These are phyloP conservation scores for Ustilago shanxiensis DNA, from an alignment of 1,284 basidiomycete genomes.

Conservation along the genomic window DNA sequence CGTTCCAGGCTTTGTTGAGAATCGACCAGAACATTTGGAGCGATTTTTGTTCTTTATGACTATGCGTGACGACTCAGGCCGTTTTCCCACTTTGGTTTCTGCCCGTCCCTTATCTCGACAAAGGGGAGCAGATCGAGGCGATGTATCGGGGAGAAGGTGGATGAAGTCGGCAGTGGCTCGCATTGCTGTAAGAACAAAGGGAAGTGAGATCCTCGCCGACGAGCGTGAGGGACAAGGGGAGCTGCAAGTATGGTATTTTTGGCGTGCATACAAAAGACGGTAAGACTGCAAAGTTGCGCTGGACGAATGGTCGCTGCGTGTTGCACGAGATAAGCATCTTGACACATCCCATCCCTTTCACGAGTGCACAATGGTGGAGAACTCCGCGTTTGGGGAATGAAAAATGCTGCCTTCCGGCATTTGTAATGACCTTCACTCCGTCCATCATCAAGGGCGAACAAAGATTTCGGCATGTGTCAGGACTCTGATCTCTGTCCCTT, in stretches of 20 bases:
- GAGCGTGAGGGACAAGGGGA: not conserved
- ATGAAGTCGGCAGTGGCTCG: not conserved
- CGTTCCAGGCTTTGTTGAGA: not conserved
- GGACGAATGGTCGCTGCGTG: not conserved
- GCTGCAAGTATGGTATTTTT: not conserved
- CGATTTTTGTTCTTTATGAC: not conserved
- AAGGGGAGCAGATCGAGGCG: not conserved
- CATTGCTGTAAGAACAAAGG: not conserved
- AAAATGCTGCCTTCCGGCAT: not conserved
- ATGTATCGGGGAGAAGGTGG: not conserved
- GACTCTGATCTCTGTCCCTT: not conserved
- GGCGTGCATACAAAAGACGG: not conserved
- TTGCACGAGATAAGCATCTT: not conserved
- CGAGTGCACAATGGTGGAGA: not conserved
- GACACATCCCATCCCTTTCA: slow-evolving; percentile 2
- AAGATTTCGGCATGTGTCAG: not conserved
- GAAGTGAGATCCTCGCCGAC: not conserved
- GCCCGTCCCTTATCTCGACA: too few species aligned
- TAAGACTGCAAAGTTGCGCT: not conserved
- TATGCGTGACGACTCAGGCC: not conserved
- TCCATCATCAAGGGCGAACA: not conserved
- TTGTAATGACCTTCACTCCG: not conserved
- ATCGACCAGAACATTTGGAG: not conserved
- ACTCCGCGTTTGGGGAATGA: not conserved
- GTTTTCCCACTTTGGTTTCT: not conserved